Percentiles rank a stretch among this genome's conserved stretches.
phyloP scores from a whole-genome alignment of 805 yeast species.

The Wickerhamiella shivajii region DNA sequence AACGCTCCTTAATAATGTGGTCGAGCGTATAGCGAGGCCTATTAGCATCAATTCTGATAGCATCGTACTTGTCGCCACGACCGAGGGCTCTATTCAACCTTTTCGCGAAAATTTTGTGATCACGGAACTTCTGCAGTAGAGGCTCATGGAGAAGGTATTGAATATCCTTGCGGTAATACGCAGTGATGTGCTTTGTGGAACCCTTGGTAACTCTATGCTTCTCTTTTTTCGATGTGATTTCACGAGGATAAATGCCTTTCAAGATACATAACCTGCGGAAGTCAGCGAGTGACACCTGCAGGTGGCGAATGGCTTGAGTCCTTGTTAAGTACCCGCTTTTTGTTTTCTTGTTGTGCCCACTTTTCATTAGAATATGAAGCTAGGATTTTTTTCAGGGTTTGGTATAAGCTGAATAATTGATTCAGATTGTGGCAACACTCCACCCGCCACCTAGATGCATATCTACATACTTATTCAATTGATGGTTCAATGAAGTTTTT shows the following conservation, averaged over 20 bases:
- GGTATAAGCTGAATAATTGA: not conserved
- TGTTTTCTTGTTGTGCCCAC: slow-evolving; percentile 11
- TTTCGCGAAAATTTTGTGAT: slow-evolving; percentile 86
- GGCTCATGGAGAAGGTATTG: slow-evolving; percentile 94
- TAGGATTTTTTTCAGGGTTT: slow-evolving; percentile 5
- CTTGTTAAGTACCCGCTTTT: slow-evolving; percentile 56
- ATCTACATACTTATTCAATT: not conserved
- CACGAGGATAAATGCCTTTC: slow-evolving; percentile 92
- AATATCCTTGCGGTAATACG: slow-evolving; percentile 86
- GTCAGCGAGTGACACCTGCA: slow-evolving; percentile 90
- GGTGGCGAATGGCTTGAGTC: slow-evolving; percentile 81
- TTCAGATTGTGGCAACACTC: not conserved
- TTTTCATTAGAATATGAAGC: slow-evolving; percentile 8
- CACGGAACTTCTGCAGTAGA: slow-evolving; percentile 75
- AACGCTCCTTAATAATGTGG: slow-evolving; percentile 83
- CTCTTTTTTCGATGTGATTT: slow-evolving; percentile 58
- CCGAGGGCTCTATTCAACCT: slow-evolving; percentile 82
- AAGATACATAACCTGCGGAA: slow-evolving; percentile 88
- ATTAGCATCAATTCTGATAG: slow-evolving; percentile 67
- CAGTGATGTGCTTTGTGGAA: slow-evolving; percentile 90
- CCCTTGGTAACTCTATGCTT: slow-evolving; percentile 96
- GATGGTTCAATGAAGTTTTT: not conserved
- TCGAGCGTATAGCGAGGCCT: slow-evolving; percentile 79
- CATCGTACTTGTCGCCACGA: slow-evolving; percentile 80
- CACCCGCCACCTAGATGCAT: not conserved